Conservation (phyloP, 331 rosid species). For the Quercus tomentella region DNA sequence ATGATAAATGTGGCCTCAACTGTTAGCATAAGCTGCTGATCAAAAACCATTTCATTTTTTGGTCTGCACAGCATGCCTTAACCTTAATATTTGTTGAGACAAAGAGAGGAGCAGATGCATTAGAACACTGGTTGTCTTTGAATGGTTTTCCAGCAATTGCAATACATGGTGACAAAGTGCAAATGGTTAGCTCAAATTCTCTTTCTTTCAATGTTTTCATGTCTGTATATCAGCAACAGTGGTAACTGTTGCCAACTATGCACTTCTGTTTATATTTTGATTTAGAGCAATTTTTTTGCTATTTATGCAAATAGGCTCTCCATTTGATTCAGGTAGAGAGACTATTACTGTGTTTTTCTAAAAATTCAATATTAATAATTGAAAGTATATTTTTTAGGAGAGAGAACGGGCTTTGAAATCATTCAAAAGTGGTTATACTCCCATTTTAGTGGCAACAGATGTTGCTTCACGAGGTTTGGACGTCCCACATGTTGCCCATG, state of each 20-base stretch:
- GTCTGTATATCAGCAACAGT: background rate
- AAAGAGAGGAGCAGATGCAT: slow-evolving; percentile 92
- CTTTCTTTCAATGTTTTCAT: background rate
- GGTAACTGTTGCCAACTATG: background rate
- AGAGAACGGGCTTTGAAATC: slow-evolving; percentile 37
- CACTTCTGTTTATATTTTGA: background rate
- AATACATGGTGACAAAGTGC: slow-evolving; percentile 89
- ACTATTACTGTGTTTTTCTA: background rate
- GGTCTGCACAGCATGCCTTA: slow-evolving; percentile 63
- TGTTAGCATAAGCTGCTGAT: background rate
- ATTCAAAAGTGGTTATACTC: slow-evolving; percentile 34
- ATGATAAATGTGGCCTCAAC: background rate
- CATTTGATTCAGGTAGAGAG: background rate
- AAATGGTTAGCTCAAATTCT: slow-evolving; percentile 50
- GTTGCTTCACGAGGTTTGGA: slow-evolving; percentile 47
- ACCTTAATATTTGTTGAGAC: slow-evolving; percentile 96
- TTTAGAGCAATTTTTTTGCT: background rate
- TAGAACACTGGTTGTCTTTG: slow-evolving; percentile 73
- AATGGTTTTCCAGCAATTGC: slow-evolving; percentile 89
- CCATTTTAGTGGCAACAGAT: slow-evolving; percentile 43
- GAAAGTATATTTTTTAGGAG: slow-evolving; percentile 19
- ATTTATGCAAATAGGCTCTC: background rate
- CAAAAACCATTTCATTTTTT: background rate
- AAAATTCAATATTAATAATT: background rate
- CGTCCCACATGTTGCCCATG: slow-evolving; percentile 38